phyloP scores from a whole-genome alignment of 768 basidiomycete genomes.

The Galerina marginata region DNA sequence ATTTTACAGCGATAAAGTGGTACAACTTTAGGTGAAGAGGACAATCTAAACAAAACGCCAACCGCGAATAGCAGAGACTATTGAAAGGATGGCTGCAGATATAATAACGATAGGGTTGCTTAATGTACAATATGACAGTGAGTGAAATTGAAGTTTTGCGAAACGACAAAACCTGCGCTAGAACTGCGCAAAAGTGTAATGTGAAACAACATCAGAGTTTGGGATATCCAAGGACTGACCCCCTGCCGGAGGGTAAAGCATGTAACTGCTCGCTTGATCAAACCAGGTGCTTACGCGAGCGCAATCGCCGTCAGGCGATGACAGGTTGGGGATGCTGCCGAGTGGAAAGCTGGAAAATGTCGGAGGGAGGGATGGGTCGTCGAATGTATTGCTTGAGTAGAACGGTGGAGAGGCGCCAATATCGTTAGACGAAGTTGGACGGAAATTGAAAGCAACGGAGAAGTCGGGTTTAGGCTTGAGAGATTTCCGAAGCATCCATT shows the following conservation, averaged over 20 bases:
- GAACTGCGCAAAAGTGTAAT: background rate
- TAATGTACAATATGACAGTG: background rate
- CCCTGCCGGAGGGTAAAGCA: background rate
- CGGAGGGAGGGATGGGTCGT: background rate
- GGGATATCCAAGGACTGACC: background rate
- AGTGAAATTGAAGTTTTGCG: no score
- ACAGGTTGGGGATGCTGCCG: background rate
- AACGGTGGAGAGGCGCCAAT: background rate
- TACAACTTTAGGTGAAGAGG: no score
- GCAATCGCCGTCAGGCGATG: background rate
- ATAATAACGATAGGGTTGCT: background rate
- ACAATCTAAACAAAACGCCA: no score
- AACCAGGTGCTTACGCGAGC: background rate
- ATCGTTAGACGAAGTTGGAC: background rate
- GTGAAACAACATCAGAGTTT: background rate
- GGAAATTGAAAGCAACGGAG: constrained; percentile 25
- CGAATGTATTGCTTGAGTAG: background rate
- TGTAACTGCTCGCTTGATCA: background rate
- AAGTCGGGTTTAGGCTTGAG: constrained; percentile 13
- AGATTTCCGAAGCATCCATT: background rate
- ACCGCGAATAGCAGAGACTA: no score
- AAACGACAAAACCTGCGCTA: background rate
- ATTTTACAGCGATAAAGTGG: no score
- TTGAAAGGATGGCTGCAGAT: no score
- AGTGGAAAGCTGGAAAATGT: background rate